Evolutionary conservation across 257 asterid species (phyloP).

Genomic region (Solanum tacnaense): DNA sequence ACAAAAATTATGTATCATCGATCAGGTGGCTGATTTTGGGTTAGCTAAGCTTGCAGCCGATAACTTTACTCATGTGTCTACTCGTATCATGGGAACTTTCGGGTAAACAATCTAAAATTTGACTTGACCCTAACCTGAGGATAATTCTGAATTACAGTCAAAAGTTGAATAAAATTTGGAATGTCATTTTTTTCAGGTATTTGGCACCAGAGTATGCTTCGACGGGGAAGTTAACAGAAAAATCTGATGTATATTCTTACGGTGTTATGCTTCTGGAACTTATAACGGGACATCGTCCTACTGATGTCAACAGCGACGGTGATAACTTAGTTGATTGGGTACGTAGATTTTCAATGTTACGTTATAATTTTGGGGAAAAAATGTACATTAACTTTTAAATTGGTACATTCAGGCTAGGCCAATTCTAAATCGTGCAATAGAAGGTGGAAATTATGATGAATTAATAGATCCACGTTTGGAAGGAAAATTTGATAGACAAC

Average conservation of each 20-base stretch:
- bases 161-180: background rate
- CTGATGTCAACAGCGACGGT: constrained; percentile 52
- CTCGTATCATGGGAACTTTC: constrained; percentile 93
- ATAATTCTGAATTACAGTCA: background rate
- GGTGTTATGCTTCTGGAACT: constrained; percentile 91
- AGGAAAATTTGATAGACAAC: constrained; percentile 27
- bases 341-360: background rate
- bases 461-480: constrained; percentile 59
- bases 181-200: constrained; percentile 28
- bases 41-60: constrained; percentile 80
- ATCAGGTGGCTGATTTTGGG: constrained; percentile 88
- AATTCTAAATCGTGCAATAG: constrained; percentile 35
- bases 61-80: constrained; percentile 73
- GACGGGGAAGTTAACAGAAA: constrained; percentile 72
- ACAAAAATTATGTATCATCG: background rate
- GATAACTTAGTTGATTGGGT: constrained; percentile 94
- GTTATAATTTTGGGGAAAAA: too few species aligned
- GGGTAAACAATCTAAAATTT: constrained; percentile 35
- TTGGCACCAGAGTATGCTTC: constrained; percentile 91
- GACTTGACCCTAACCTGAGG: background rate
- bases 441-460: constrained; percentile 39
- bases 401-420: constrained; percentile 52
- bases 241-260: constrained; percentile 79
- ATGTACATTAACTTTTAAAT: background rate
- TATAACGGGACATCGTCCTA: constrained; percentile 66